Conservation (phyloP, 495 filamentous ascomycete genomes). For the Trichoderma gamsii region DNA sequence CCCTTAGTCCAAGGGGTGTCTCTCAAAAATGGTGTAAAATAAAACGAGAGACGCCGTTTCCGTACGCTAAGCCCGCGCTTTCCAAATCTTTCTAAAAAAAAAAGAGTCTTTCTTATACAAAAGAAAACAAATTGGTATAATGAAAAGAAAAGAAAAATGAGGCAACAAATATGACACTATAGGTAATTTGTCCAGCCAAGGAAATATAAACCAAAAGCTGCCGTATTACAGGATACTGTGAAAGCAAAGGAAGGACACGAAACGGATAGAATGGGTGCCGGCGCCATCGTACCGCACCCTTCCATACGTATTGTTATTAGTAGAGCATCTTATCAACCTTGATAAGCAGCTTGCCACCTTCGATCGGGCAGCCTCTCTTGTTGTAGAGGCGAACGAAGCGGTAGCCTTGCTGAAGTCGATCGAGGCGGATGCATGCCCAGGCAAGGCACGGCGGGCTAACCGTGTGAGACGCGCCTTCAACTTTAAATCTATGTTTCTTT, state of each 20-base stretch:
- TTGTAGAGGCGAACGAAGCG: slow-evolving; percentile 68
- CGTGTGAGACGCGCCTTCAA: slow-evolving; percentile 63
- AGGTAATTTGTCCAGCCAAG: too few species aligned
- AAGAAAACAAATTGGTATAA: neutral
- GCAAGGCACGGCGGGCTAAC: slow-evolving; percentile 53
- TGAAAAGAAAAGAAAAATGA: neutral
- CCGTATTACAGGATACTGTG: neutral
- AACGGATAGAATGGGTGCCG: neutral
- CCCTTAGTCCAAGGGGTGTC: neutral
- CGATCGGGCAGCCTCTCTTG: slow-evolving; percentile 50
- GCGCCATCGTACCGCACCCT: neutral
- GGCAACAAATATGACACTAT: too few species aligned
- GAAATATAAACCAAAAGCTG: neutral
- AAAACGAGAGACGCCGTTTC: slow-evolving; percentile 6
- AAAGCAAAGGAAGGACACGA: neutral
- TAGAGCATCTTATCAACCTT: slow-evolving; percentile 44
- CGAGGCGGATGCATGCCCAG: slow-evolving; percentile 86
- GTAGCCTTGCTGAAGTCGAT: slow-evolving; percentile 70
- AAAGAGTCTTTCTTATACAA: neutral
- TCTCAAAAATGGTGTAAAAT: neutral
- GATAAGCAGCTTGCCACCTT: slow-evolving; percentile 60
- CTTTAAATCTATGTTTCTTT: slow-evolving; percentile 56
- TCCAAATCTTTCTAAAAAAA: neutral
- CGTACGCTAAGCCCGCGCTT: neutral
- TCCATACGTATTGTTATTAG: slow-evolving; percentile 11